Conservation (phyloP, 1,139 yeast species). For the Pichia sp. region DNA sequence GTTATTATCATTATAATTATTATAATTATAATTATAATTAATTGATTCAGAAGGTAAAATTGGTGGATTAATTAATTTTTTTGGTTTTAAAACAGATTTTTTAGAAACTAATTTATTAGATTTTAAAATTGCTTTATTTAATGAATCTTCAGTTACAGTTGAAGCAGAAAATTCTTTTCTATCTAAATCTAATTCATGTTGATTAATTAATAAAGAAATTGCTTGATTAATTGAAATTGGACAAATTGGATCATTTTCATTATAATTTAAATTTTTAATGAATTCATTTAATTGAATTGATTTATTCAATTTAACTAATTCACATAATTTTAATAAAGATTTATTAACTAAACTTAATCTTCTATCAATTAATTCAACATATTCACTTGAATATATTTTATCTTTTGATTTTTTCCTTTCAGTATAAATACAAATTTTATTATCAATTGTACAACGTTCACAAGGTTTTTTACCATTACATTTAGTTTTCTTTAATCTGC, state of each 20-base stretch:
- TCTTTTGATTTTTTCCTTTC: conserved; percentile 60
- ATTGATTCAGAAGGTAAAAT: too few relatives aligned
- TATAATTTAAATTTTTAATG: conserved; percentile 18
- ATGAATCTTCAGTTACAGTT: conserved; percentile 3
- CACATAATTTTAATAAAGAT: conserved; percentile 40
- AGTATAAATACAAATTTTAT: conserved; percentile 69
- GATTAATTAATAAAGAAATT: conserved; percentile 38
- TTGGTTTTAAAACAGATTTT: conserved; percentile 1
- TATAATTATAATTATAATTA: not conserved
- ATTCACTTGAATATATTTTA: conserved; percentile 56
- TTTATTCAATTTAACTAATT: conserved; percentile 31
- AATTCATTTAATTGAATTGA: conserved; percentile 17
- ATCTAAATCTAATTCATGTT: conserved; percentile 18
- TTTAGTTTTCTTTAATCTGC: conserved; percentile 67
- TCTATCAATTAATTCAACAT: conserved; percentile 66
- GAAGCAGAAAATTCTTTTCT: conserved; percentile 5
- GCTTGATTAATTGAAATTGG: conserved; percentile 46
- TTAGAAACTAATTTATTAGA: not conserved
- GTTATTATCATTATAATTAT: not conserved
- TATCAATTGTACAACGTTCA: conserved; percentile 59
- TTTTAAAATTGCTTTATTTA: not conserved
- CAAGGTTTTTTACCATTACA: conserved; percentile 76
- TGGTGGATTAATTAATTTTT: too few relatives aligned
- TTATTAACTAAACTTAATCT: conserved; percentile 56
- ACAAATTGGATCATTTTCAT: conserved; percentile 19